Evolutionary conservation across 2,329 filamentous ascomycete genomes (phyloP), one percentile per base, ranked within the genome.

Genomic region (Talaromyces islandicus): DNA sequence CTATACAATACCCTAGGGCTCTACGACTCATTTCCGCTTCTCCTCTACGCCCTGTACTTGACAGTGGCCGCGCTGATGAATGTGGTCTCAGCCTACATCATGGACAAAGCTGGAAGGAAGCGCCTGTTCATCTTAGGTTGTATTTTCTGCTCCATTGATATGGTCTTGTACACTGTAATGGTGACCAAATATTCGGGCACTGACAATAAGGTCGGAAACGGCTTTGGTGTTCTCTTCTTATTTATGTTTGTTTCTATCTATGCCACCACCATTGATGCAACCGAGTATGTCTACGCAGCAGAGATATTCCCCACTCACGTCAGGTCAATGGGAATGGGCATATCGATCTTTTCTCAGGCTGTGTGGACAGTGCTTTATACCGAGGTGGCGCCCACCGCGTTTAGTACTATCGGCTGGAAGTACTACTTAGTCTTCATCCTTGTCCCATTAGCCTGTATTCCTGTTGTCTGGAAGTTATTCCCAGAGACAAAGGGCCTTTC

Each of bases 331-430:
- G 64, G 61, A 12, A n/a, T 62, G 7, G 57, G 57, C 51, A 10
- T 54, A 30, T 3, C 59, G 6, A 14, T 54, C 29, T 14, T n/a
- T 29, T 17, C 29, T n/a, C n/a, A 29, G 12, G 17, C 19, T 14
- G 9, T 54, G 17, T 29, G 14, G 24, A 19, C 24, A 29, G 29
- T 54, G n/a, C 27, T 54, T 27, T 54, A 62, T 46, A 57, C 56
- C 7, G 51, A 56, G 7, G 51, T 59, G 5, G 63, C 60, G 4
- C 61, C 64, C 10, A 60, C 53, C 7, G 64, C 61, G 2, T 63
- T 66, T 29, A 62, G 48, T 11, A 25, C 57, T 9, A 56, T 66
- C 46, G 64, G 62, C 11, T 66, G 63, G 63, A 66, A 63, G 38
- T 54, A 30, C 51, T 64, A 62, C 48, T 29, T 62, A n/a, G 41